phyloP scores from a whole-genome alignment of 345 rosid genomes.

The Acer yangbiense region DNA sequence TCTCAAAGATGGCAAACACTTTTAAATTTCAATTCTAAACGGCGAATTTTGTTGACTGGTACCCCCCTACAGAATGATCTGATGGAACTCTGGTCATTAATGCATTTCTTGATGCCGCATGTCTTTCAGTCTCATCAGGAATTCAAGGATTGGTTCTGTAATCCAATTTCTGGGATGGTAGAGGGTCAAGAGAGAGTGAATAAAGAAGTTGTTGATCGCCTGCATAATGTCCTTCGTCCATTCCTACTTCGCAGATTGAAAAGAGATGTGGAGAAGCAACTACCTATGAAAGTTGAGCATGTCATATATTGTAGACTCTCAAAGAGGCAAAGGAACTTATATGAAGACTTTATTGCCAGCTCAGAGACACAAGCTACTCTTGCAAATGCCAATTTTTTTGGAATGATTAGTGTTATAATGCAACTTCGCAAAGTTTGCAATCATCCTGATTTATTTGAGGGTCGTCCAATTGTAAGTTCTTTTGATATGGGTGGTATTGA shows the following conservation, averaged over 20 bases:
- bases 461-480: constrained; percentile 97
- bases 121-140: constrained; percentile 99
- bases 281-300: constrained; percentile 91
- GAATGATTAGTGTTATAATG: constrained; percentile 99
- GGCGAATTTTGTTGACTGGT: constrained; percentile 94
- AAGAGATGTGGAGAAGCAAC: constrained; percentile 99
- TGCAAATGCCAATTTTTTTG: constrained; percentile 91
- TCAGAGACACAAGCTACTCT: constrained; percentile 98
- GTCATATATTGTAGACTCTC: constrained; percentile 93
- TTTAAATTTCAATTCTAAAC: constrained; percentile 93
- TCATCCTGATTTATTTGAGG: constrained; percentile 99
- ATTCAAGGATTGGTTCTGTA: constrained; percentile 98
- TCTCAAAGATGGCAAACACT: constrained; percentile 99
- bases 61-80: constrained; percentile 99
- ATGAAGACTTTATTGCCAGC: constrained; percentile 99
- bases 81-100: constrained; percentile 99
- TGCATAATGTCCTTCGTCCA: constrained; percentile 99
- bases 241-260: constrained; percentile 93
- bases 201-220: constrained; percentile 96
- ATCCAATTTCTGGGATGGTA: constrained; percentile 99
- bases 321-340: constrained; percentile 95
- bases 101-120: constrained; percentile 99
- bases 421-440: constrained; percentile 99
- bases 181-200: constrained; percentile 98
- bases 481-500: constrained; percentile 88